Evolutionary conservation across 2,329 filamentous ascomycete genomes (phyloP).

Genomic region (Periconia macrospinosa): DNA sequence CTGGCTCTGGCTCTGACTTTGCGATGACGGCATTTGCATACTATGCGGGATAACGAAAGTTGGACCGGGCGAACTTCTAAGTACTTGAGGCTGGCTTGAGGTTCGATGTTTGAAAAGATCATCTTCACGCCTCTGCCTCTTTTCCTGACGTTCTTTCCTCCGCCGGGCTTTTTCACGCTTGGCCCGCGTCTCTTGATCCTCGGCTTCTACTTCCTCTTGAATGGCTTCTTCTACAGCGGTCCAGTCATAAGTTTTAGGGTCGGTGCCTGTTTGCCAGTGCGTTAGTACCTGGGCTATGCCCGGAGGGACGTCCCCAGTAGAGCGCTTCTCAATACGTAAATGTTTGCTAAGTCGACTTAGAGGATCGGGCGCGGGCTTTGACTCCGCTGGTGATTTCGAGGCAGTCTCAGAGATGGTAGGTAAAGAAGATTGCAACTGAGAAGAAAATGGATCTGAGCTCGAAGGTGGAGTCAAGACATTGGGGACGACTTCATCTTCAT

Average conservation of each 20-base stretch:
- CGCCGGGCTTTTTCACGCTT: conserved; percentile 41
- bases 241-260: conserved; percentile 48
- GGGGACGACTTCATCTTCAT: conserved; percentile 18
- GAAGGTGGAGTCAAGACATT: conserved; percentile 20
- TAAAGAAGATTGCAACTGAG: conserved; percentile 7
- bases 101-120: conserved; percentile 23
- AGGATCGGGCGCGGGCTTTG: conserved; percentile 11
- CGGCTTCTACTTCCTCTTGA: conserved; percentile 29
- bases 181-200: conserved; percentile 40
- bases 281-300: conserved; percentile 41
- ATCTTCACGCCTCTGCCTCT: conserved; percentile 45
- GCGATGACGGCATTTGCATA: conserved; percentile 10
- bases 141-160: conserved; percentile 44
- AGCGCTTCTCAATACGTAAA: conserved; percentile 35
- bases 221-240: conserved; percentile 31
- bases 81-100: conserved; percentile 14
- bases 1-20: conserved; percentile 18
- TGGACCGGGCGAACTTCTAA: conserved; percentile 33
- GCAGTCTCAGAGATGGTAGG: conserved; percentile 12
- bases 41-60: conserved; percentile 4
- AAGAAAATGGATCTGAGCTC: conserved; percentile 1
- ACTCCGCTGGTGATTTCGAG: background rate
- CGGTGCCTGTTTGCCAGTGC: conserved; percentile 45
- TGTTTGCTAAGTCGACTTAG: conserved; percentile 40
- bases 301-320: conserved; percentile 26